phyloP scores from a whole-genome alignment of 345 rosid genomes.

The Cochlearia excelsa region DNA sequence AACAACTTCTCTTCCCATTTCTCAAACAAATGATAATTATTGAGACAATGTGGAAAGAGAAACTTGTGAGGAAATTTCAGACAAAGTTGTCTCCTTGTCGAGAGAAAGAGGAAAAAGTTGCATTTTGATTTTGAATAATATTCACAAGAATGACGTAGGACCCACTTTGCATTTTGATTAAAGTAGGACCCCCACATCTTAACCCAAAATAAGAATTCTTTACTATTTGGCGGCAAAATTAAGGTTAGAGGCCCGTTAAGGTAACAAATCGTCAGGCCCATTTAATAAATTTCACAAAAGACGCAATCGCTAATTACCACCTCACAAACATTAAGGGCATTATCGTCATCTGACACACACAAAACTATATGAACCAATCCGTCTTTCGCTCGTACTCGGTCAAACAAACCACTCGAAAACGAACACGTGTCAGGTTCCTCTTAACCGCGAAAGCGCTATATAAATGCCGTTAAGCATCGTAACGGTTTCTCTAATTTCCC shows the following conservation, averaged over 20 bases:
- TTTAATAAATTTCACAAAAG: neutral
- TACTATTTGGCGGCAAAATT: slow-evolving; percentile 35
- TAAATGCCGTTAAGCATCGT: slow-evolving; percentile 26
- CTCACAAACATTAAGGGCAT: neutral
- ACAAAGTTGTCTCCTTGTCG: slow-evolving; percentile 37
- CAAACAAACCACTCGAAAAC: slow-evolving; percentile 25
- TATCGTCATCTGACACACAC: slow-evolving; percentile 1
- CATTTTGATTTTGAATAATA: too few relatives aligned
- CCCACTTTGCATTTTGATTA: slow-evolving; percentile 35
- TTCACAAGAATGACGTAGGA: slow-evolving; percentile 12
- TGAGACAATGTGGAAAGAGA: neutral
- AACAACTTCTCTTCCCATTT: slow-evolving; percentile 74
- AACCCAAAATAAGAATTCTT: slow-evolving; percentile 27
- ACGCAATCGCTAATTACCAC: neutral
- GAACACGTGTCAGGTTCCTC: slow-evolving; percentile 26
- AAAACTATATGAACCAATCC: slow-evolving; percentile 28
- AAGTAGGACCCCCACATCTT: slow-evolving; percentile 30
- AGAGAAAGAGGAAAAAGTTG: too few relatives aligned
- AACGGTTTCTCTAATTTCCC: slow-evolving; percentile 33
- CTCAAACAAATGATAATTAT: slow-evolving; percentile 31
- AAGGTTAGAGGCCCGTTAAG: neutral
- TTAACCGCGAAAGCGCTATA: slow-evolving; percentile 23
- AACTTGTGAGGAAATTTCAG: slow-evolving; percentile 36
- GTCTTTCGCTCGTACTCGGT: slow-evolving; percentile 37
- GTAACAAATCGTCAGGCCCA: slow-evolving; percentile 1